These are phyloP conservation scores for Gossypium schwendimanii DNA, from an alignment of 441 rosid species.

Conservation along the genomic window DNA sequence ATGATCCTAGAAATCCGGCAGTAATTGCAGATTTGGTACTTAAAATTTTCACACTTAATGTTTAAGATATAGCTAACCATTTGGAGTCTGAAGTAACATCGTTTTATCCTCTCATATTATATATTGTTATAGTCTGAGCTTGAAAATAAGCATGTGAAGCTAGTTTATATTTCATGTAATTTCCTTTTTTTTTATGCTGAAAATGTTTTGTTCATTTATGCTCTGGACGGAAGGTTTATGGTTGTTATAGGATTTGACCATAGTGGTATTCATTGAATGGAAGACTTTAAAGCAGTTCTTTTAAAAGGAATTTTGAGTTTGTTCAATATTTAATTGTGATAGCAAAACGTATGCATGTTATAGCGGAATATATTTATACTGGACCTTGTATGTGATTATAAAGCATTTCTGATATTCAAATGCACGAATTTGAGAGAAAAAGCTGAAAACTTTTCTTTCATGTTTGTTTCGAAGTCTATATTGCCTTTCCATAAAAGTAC, in stretches of 20 bases:
- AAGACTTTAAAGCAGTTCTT: neutral
- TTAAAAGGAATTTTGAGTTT: neutral
- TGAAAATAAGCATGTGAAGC: neutral
- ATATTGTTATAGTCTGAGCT: neutral
- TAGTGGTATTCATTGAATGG: neutral
- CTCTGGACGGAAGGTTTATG: neutral
- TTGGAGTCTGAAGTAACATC: neutral
- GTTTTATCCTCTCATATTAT: neutral
- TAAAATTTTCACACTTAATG: neutral
- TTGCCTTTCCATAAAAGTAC: neutral
- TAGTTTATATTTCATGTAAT: neutral
- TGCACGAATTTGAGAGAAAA: neutral
- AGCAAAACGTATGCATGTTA: neutral
- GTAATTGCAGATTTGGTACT: constrained; percentile 97
- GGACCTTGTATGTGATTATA: neutral
- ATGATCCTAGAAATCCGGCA: constrained; percentile 99
- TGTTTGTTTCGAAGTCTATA: neutral
- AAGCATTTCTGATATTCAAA: neutral
- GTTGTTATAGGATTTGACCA: neutral
- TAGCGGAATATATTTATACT: neutral
- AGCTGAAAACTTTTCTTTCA: neutral
- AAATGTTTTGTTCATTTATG: neutral
- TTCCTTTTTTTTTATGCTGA: neutral
- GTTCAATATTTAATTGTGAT: neutral
- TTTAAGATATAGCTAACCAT: neutral